Conservation (phyloP, 2,329 filamentous ascomycete genomes). For the Talaromyces rugulosus region DNA sequence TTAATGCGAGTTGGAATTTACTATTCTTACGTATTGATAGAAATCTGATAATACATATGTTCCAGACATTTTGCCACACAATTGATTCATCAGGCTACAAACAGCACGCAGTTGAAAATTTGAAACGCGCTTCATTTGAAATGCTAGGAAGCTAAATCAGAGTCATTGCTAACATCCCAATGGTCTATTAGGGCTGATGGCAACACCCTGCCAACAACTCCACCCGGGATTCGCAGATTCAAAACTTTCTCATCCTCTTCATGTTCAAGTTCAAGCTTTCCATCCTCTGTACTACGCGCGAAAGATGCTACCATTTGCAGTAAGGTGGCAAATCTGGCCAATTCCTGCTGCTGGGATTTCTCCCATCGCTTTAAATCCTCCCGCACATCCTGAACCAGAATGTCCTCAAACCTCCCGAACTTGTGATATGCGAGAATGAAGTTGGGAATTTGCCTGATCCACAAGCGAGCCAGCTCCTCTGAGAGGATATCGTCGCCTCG, state of each 20-base stretch:
- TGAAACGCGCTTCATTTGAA: too few species aligned
- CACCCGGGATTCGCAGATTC: slow-evolving; percentile 31
- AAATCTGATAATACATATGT: too few species aligned
- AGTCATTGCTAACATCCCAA: not conserved
- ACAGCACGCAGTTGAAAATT: too few species aligned
- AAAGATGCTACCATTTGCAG: slow-evolving; percentile 20
- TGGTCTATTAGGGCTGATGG: not conserved
- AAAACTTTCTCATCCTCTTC: slow-evolving; percentile 22
- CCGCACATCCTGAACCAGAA: slow-evolving; percentile 36
- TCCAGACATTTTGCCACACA: too few species aligned
- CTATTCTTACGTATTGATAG: too few species aligned
- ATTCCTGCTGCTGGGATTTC: slow-evolving; percentile 21
- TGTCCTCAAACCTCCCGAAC: slow-evolving; percentile 39
- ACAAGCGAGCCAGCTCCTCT: slow-evolving; percentile 34
- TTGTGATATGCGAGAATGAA: slow-evolving; percentile 51
- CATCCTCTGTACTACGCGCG: slow-evolving; percentile 15
- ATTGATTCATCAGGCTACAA: too few species aligned
- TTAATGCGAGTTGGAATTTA: too few species aligned
- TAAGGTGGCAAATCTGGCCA: slow-evolving; percentile 18
- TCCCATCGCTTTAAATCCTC: slow-evolving; percentile 41
- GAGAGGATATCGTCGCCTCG: slow-evolving; percentile 31
- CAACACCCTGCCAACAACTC: slow-evolving; percentile 22
- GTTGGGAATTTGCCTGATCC: slow-evolving; percentile 49
- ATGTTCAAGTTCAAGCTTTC: slow-evolving; percentile 22
- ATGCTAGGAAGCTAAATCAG: too few species aligned